Base-by-base conservation (phyloP, 805 yeast genomes). In the Pichia californica region DNA sequence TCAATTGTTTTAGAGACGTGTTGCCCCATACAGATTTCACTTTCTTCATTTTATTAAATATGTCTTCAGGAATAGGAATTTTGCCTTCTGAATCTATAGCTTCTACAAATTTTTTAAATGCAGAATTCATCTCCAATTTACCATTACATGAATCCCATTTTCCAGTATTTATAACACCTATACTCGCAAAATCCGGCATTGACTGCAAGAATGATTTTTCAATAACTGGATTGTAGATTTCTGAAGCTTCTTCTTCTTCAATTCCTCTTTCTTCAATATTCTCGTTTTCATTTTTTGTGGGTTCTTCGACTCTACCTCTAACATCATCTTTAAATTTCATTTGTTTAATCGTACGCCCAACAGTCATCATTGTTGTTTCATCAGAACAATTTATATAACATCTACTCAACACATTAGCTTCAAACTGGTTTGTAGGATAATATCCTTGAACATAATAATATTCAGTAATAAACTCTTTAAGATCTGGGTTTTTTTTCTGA, bases 401-500 rank as follows among this genome's bases (percentile, higher is more conserved):
- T 45, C 76, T 55, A 2, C 78, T 71, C 44, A 58, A 59, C 1
- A 54, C 53, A 0, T 74, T 71, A 13, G 52, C 48, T 33, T 69
- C 70, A 46, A 63, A 71, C 1, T 71, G 70, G 16, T 58, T 60
- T 1, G 40, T 34, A 0, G 74, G 59, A 41, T 64, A 64, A 15
- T 56, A 51, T 2, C 80, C 80, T 41, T 55, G 45, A 2, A 69
- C 66, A 54, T 69, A 74, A 51, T 72, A 71, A 26, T 47, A 49
- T 2, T 38, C 39, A 7, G 44, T 16, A 23, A 50, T 36, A 5
- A 29, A 28, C 6, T 28, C 31, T 13, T 23, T 30, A 8, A 42
- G 37, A 5, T 31, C 44, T 2, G 48, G 46, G 13, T 38, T 10
- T 30, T 11, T 13, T 29, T 27, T 15, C 7, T 20, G 20, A 11